A percentile compares a stretch with the other conserved stretches of the same genome.
Conservation (phyloP, 2,329 filamentous ascomycete species). For the Nemania bipapillata region DNA sequence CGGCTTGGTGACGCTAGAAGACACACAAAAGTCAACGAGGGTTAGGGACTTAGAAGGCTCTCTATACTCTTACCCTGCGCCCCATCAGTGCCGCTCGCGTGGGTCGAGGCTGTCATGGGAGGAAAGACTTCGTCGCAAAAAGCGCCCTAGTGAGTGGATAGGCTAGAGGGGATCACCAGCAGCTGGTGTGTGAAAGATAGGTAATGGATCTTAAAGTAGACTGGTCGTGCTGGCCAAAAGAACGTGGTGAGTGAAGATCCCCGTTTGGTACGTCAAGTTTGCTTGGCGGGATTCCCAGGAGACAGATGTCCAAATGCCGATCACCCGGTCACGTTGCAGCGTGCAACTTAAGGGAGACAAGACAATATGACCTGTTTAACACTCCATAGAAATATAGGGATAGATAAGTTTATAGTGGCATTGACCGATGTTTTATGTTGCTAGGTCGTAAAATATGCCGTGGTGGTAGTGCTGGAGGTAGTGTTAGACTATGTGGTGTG, state of each 20-base stretch:
- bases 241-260: slow-evolving; percentile 23
- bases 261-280: slow-evolving; percentile 18
- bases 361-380: slow-evolving; percentile 37
- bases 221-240: slow-evolving; percentile 14
- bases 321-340: slow-evolving; percentile 40
- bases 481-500: slow-evolving; percentile 3
- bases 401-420: slow-evolving; percentile 7
- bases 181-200: slow-evolving; percentile 1
- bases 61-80: slow-evolving; percentile 44
- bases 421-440: slow-evolving; percentile 19
- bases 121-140: slow-evolving; percentile 7
- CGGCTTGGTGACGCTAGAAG: slow-evolving; percentile 36
- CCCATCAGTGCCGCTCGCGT: slow-evolving; percentile 45
- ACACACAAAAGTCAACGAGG: slow-evolving; percentile 11
- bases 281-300: slow-evolving; percentile 19
- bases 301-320: slow-evolving; percentile 41
- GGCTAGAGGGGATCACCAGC: not conserved
- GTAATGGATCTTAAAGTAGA: slow-evolving; percentile 11
- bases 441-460: slow-evolving; percentile 16
- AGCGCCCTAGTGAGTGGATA: not conserved
- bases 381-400: slow-evolving; percentile 32
- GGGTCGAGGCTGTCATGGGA: slow-evolving; percentile 45
- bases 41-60: not conserved
- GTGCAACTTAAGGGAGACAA: slow-evolving; percentile 36
- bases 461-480: slow-evolving; percentile 5